Base-by-base conservation (phyloP, 495 filamentous ascomycete genomes). In the Halenospora varia region DNA sequence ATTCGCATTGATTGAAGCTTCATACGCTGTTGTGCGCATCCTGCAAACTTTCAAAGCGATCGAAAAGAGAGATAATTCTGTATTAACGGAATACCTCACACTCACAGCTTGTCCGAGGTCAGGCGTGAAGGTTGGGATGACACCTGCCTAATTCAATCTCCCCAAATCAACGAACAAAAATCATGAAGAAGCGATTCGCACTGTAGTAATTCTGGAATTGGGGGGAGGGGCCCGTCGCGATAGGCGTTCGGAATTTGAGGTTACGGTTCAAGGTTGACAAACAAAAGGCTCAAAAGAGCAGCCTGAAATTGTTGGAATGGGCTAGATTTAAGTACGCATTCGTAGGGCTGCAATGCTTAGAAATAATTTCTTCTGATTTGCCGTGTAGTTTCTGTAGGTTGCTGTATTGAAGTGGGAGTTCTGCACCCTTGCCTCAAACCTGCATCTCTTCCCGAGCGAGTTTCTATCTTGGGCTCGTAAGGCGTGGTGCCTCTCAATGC, bases 41-140 rank as follows among this genome's bases (percentile, higher is more conserved):
- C 56, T 87, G 56, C 86, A 88, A 71, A 75, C 72, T 47, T 88
- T 84, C 67, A 76, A 81, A 42, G 59, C 69, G 45, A 70, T 88
- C 44, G 69, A 81, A 58, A 70, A 71, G 53, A 62, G 74, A 11
- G 77, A 78, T 17, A 64, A 75, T 45, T 57, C 52, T 10, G 56
- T 56, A 23, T 70, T 69, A 62, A 48, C 50, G 20, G 73, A 76
- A 48, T 56, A 64, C 24, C 44, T 71, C 25, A 68, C 72, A 4
- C 53, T 75, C 9, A 68, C 65, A 1, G 10, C 60, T 22, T 49
- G 55, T 10, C 60, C 62, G 15, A 56, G 59, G 51, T 49, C 54
- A 25, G 70, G 68, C 6, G 62, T 65, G 8, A 25, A 76, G 45
- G 67, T 80, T 26, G 65, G 74, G 1, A 66, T 73, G 8, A 71